These are phyloP conservation scores for Chamaecrista fasciculata DNA, from an alignment of 306 rosid species.

Conservation along the genomic window DNA sequence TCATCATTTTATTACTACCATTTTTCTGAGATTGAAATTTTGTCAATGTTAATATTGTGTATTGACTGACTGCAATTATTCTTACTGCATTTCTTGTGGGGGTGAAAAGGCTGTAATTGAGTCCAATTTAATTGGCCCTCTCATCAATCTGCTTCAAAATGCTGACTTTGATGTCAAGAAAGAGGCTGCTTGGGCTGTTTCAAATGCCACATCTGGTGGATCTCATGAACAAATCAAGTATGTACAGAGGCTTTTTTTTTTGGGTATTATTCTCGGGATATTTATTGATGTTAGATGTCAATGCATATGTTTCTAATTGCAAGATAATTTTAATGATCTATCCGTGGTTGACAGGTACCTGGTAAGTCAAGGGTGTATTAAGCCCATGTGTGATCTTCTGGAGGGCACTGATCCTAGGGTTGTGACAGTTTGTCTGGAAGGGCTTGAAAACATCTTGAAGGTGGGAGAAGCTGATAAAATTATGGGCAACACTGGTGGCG, in stretches of 20 bases:
- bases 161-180: slow-evolving; percentile 96
- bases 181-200: no score
- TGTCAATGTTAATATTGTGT: not conserved
- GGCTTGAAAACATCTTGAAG: slow-evolving; percentile 94
- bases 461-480: slow-evolving; percentile 92
- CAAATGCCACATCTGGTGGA: slow-evolving; percentile 97
- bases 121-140: slow-evolving; percentile 66
- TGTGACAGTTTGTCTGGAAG: slow-evolving; percentile 92
- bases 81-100: not conserved
- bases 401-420: slow-evolving; percentile 92
- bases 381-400: slow-evolving; percentile 50
- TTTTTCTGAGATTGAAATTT: not conserved
- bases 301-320: not conserved
- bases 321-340: slow-evolving; percentile 18
- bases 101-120: slow-evolving; percentile 65
- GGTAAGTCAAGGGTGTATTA: slow-evolving; percentile 49
- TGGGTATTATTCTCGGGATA: not conserved
- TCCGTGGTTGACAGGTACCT: slow-evolving; percentile 31
- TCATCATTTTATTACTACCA: not conserved
- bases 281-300: not conserved
- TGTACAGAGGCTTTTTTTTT: not conserved
- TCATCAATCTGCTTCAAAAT: slow-evolving; percentile 74
- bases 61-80: no score
- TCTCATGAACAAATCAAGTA: slow-evolving; percentile 91
- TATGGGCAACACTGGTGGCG: slow-evolving; percentile 54